These are phyloP conservation scores for Mucor lusitanicus DNA, from an alignment of 371 early-diverging fungal species.

Conservation along the genomic window DNA sequence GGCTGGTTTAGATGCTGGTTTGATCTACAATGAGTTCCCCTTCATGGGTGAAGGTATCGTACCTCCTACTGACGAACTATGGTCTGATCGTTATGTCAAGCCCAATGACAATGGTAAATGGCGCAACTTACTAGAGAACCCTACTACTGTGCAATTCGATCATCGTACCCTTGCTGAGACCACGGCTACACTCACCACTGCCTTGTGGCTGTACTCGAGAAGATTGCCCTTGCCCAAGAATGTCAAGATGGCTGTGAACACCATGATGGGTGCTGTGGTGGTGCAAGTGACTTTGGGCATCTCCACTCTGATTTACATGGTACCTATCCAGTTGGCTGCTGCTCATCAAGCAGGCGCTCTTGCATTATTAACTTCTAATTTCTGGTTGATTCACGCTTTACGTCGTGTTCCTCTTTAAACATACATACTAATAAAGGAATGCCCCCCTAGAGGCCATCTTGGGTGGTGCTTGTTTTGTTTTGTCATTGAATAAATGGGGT, in stretches of 20 bases:
- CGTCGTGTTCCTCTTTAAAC: conserved; percentile 60
- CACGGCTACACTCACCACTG: conserved; percentile 71
- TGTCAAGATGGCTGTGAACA: conserved; percentile 68
- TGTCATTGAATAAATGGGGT: no score
- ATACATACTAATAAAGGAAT: no score
- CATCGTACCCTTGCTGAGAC: conserved; percentile 90
- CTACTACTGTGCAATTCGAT: conserved; percentile 92
- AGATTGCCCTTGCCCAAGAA: conserved; percentile 71
- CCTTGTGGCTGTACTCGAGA: conserved; percentile 76
- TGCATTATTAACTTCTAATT: conserved; percentile 78
- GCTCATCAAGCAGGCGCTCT: conserved; percentile 96
- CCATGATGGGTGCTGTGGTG: conserved; percentile 73
- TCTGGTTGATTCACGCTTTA: conserved; percentile 82
- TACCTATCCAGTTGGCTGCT: conserved; percentile 91
- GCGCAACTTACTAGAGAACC: conserved; percentile 92
- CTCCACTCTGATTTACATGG: conserved; percentile 88
- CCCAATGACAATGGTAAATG: conserved; percentile 61
- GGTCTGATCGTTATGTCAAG: conserved; percentile 64
- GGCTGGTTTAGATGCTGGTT: conserved; percentile 96
- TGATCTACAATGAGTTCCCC: conserved; percentile 96
- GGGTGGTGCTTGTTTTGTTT: no score
- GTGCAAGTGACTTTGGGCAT: conserved; percentile 91
- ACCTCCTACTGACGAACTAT: conserved; percentile 73
- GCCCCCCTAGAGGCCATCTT: no score
- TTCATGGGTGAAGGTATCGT: conserved; percentile 82